Base-by-base conservation (phyloP, 257 asterid species). In the Petunia axillaris region DNA sequence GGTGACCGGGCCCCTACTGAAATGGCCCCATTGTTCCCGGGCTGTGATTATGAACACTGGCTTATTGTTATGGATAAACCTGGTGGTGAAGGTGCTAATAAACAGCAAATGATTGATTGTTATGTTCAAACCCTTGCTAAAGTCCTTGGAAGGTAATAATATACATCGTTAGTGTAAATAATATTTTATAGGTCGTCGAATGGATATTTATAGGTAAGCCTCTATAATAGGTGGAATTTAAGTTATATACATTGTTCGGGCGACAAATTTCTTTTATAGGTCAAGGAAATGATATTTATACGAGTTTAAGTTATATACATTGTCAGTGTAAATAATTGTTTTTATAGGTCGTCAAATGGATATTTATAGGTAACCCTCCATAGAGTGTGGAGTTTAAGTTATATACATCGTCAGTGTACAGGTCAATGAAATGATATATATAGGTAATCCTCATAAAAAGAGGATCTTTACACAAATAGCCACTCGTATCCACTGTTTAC, bases 11-110 rank as follows among this genome's bases (percentile, higher is more conserved):
- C 77, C 35, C 82, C 83, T 1, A 83, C 85, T 1, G 87, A 84
- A 64, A 81, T 80, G 80, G 82, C 78, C 1, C 85, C 85, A 37
- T 81, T 81, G 36, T 84, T 82, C 70, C 78, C 82, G 0, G 87
- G 85, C 5, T 71, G 84, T 7, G 85, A 84, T 84, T 84, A 77
- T 15, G 77, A 84, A 75, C 87, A 84, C 65, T 84, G 87, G 85
- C 81, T 77, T 5, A 82, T 84, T 60, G 82, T 81, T 6, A 77
- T 84, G 85, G 81, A 78, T 58, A 81, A 81, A 63, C 85, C 87
- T 3, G 82, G 82, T 1, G 85, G 80, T 6, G 87, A 81, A 84
- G 84, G 82, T 38, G 87, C 85, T 9, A 6, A 58, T 53, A 84
- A 81, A 66, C 73, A 81, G 15, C 81, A 84, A 39, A 82, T 84